Conservation (phyloP, 2,329 filamentous ascomycete species). For the Pseudogymnoascus sp. region DNA sequence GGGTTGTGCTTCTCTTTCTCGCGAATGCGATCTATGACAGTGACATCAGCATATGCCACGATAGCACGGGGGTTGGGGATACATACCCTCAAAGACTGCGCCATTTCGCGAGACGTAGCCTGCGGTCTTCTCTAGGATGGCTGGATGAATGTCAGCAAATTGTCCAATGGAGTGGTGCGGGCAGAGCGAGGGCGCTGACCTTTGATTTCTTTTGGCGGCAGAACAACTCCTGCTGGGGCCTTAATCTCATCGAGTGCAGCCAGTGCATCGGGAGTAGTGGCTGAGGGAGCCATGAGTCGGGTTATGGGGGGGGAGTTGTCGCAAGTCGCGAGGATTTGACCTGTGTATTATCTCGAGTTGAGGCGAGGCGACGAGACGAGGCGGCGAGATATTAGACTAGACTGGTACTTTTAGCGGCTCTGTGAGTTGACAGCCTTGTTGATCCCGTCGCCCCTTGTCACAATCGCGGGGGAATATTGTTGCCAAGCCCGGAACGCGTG, state of each 20-base stretch:
- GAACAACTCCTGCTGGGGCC: conserved; percentile 72
- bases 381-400: conserved; percentile 4
- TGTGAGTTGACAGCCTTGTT: conserved; percentile 3
- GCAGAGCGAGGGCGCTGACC: conserved; percentile 30
- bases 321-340: conserved; percentile 2
- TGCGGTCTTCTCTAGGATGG: conserved; percentile 85
- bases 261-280: conserved; percentile 44
- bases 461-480: background rate
- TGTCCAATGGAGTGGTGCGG: conserved; percentile 28
- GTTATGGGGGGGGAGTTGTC: background rate
- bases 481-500: conserved; percentile 1
- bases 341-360: conserved; percentile 1
- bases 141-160: conserved; percentile 29
- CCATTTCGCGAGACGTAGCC: conserved; percentile 74
- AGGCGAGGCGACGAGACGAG: conserved; percentile 3
- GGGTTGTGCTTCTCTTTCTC: conserved; percentile 76
- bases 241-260: conserved; percentile 59
- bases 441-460: conserved; percentile 1
- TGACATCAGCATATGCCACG: conserved; percentile 15
- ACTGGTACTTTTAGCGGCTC: conserved; percentile 4
- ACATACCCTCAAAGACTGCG: conserved; percentile 49
- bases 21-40: conserved; percentile 62
- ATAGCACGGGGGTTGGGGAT: conserved; percentile 30
- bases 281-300: conserved; percentile 27
- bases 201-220: conserved; percentile 79